Conservation (phyloP, 257 asterid species). For the Primulina eburnea region DNA sequence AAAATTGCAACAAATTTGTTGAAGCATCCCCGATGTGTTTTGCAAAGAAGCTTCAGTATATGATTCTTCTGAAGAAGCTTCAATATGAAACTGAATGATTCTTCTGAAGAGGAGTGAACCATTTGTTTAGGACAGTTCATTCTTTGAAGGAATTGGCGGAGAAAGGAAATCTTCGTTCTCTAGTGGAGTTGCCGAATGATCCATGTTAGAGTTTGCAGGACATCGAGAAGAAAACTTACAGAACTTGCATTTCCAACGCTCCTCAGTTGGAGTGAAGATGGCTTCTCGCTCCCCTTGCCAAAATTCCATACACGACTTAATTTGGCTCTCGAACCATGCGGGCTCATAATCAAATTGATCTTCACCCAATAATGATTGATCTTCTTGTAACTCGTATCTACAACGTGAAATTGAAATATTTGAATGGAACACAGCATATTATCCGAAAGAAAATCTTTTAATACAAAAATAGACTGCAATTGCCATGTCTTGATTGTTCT, state of each 20-base stretch:
- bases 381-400: conserved; percentile 84
- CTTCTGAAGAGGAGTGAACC: conserved; percentile 8
- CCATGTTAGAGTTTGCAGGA: conserved; percentile 34
- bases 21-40: neutral
- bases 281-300: conserved; percentile 81
- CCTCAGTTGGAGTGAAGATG: conserved; percentile 56
- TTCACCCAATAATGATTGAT: conserved; percentile 78
- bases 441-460: neutral
- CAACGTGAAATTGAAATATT: neutral
- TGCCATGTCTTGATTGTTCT: no score
- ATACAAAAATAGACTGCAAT: neutral
- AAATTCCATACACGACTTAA: conserved; percentile 60
- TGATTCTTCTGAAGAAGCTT: neutral
- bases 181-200: conserved; percentile 31
- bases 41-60: neutral
- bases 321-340: conserved; percentile 58
- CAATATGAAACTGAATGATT: neutral
- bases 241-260: conserved; percentile 82
- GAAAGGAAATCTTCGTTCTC: conserved; percentile 26
- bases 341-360: conserved; percentile 55
- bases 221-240: conserved; percentile 62
- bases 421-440: no score
- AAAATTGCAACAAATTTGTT: neutral
- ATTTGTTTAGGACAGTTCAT: neutral
- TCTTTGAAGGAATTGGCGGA: conserved; percentile 3